Percentiles rank a stretch among this genome's conserved stretches.
Evolutionary conservation across 139 green algal species (phyloP).

Genomic region (Volvox reticuliferus): DNA sequence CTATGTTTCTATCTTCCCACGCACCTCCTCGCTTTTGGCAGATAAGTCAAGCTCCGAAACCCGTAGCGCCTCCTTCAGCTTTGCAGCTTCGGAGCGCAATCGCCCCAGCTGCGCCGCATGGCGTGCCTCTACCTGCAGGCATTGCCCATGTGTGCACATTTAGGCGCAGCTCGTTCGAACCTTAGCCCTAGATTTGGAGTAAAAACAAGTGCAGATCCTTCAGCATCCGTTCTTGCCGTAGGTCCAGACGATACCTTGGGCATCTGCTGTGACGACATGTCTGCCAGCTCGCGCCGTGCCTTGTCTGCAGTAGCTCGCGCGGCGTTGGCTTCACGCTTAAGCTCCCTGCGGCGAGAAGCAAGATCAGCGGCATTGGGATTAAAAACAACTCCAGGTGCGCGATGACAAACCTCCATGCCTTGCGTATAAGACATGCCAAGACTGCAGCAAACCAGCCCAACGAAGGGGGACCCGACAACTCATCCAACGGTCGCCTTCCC

Average conservation of each 20-base stretch:
- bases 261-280: slow-evolving; percentile 46
- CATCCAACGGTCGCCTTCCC: no score
- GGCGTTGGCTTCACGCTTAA: slow-evolving; percentile 9
- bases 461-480: no score
- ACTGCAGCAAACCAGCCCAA: no score
- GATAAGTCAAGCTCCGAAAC: slow-evolving; percentile 18
- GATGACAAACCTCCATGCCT: no score
- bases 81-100: slow-evolving; percentile 12
- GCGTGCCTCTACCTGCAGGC: slow-evolving; percentile 6
- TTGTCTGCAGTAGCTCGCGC: slow-evolving; percentile 4
- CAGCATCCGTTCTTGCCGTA: no score
- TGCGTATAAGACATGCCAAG: no score
- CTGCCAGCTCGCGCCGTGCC: slow-evolving; percentile 16
- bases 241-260: slow-evolving; percentile 4
- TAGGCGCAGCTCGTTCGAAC: no score
- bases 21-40: slow-evolving; percentile 43
- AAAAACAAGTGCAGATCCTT: no score
- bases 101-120: slow-evolving; percentile 8
- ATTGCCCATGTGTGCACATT: no score
- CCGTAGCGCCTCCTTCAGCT: slow-evolving; percentile 38
- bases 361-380: not conserved
- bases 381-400: no score
- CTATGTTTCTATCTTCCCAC: no score
- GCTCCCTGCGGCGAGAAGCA: slow-evolving; percentile 27
- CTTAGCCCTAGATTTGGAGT: no score